Evolutionary conservation across 805 yeast species (phyloP).

Genomic region (Hanseniaspora thailandica): DNA sequence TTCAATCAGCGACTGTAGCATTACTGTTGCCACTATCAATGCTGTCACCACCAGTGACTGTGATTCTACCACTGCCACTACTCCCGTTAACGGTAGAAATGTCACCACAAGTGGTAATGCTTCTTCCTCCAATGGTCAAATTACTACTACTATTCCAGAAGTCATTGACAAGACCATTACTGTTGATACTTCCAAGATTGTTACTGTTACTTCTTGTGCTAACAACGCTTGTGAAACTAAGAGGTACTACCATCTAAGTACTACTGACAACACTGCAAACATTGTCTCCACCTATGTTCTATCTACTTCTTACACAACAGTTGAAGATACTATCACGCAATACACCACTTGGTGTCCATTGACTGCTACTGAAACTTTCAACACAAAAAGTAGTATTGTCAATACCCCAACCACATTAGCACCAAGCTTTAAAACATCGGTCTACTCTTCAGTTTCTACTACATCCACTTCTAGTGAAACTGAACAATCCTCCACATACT

Average conservation of each 20-base stretch:
- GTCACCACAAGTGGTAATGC: neutral
- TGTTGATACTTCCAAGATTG: constrained; percentile 8
- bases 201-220: constrained; percentile 10
- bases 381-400: neutral
- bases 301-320: constrained; percentile 27
- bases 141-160: neutral
- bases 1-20: neutral
- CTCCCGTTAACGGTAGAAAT: neutral
- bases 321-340: constrained; percentile 26
- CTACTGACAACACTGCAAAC: constrained; percentile 18
- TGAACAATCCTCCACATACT: neutral
- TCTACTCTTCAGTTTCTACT: neutral
- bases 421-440: neutral
- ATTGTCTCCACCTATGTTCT: constrained; percentile 21
- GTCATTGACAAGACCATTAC: constrained; percentile 7
- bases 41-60: neutral
- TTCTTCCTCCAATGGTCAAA: neutral
- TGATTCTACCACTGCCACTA: neutral
- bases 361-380: constrained; percentile 15
- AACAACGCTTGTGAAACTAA: constrained; percentile 4
- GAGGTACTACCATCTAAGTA: constrained; percentile 16
- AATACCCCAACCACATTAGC: neutral
- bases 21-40: neutral
- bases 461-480: neutral
- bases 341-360: constrained; percentile 36